Evolutionary conservation across 148 eudicot species (phyloP).

Genomic region (Persicaria tinctoria): DNA sequence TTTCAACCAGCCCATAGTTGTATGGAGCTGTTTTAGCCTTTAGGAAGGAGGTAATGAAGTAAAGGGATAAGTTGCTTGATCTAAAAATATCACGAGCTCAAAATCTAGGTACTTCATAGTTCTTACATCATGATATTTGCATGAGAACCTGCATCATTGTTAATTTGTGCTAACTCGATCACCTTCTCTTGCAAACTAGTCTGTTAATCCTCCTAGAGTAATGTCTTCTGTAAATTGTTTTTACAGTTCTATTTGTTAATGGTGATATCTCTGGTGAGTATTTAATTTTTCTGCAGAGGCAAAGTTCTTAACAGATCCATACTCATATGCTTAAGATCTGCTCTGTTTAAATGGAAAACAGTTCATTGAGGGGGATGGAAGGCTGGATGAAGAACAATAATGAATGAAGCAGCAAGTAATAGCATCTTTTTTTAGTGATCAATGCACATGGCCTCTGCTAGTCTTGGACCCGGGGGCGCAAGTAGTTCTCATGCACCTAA

Average conservation of each 20-base stretch:
- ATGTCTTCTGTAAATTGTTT: no score
- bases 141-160: no score
- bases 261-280: background rate
- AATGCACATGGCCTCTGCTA: constrained; percentile 60
- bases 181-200: no score
- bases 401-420: constrained; percentile 18
- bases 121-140: no score
- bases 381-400: constrained; percentile 26
- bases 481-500: constrained; percentile 69
- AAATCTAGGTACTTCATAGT: no score
- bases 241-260: no score
- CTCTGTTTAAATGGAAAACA: background rate
- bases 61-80: no score
- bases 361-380: constrained; percentile 4
- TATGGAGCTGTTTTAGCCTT: background rate
- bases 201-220: no score
- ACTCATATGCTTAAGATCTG: background rate
- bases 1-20: background rate
- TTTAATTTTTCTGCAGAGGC: background rate
- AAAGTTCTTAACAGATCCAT: background rate
- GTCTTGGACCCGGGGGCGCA: constrained; percentile 72
- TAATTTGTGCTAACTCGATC: no score
- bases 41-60: background rate
- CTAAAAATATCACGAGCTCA: no score
- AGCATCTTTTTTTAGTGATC: constrained; percentile 16